Conservation (phyloP, 768 basidiomycete species). For the Roridomyces roridus region DNA sequence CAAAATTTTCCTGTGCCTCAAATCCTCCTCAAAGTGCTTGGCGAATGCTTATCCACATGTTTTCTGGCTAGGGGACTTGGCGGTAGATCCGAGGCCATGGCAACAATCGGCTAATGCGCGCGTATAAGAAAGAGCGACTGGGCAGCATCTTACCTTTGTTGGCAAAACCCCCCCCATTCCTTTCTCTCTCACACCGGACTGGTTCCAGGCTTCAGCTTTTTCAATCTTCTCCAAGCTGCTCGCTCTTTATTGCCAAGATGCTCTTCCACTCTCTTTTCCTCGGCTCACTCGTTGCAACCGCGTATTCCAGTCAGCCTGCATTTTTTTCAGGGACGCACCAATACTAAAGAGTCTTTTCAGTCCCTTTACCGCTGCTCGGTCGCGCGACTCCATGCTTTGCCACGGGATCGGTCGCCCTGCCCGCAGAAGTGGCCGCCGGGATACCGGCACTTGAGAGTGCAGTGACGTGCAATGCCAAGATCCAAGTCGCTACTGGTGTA, state of each 20-base stretch:
- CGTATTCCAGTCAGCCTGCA: conserved; percentile 13
- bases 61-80: too few relatives aligned
- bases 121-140: neutral
- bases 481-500: conserved; percentile 11
- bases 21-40: too few relatives aligned
- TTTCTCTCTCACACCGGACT: conserved; percentile 17
- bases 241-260: conserved; percentile 21
- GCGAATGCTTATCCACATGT: too few relatives aligned
- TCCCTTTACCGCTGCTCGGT: conserved; percentile 24
- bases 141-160: too few relatives aligned
- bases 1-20: too few relatives aligned
- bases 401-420: conserved; percentile 32
- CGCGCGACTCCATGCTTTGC: conserved; percentile 35
- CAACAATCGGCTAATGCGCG: neutral
- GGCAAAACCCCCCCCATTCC: conserved; percentile 14
- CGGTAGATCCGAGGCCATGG: neutral
- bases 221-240: conserved; percentile 19
- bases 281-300: conserved; percentile 19
- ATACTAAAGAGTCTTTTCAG: neutral
- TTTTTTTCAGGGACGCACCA: neutral
- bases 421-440: conserved; percentile 32
- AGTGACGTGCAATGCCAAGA: conserved; percentile 29
- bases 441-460: conserved; percentile 25
- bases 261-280: conserved; percentile 24
- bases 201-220: conserved; percentile 23